Evolutionary conservation across 805 yeast species (phyloP), one percentile per base, ranked within the genome.

Genomic region (Nematodospora valgi): DNA sequence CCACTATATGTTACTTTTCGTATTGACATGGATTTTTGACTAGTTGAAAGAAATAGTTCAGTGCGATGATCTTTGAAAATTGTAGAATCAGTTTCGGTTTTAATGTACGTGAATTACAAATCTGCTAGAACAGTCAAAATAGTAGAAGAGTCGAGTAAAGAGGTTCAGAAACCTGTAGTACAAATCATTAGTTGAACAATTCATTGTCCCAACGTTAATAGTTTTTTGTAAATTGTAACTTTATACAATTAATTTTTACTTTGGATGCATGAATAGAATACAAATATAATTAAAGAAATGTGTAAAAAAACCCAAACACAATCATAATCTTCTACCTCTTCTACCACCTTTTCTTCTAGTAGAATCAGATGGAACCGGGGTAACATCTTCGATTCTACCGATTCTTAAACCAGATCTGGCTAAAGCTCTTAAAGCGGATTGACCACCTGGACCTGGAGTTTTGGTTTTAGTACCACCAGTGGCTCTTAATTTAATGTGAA

Each of bases 261-360:
- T n/a, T n/a, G n/a, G n/a, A 30, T 30, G 34, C 29, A 32, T 32
- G 35, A 32, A 32, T 32, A 32, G 35, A 32, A 32, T 32, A 32
- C 35, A 30, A 30, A 30, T n/a, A n/a, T n/a, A n/a, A n/a, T n/a
- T n/a, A n/a, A n/a, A n/a, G n/a, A 30, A 16, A 6, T 3, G 19
- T 6, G 13, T 5, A 27, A 10, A 5, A 11, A 19, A 12, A 14
- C 4, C 14, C 13, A 18, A 32, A n/a, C n/a, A 38, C 16, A 56
- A 56, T 75, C 74, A 86, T 76, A 89, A 84, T 86, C 99, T 88
- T 84, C 98, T 91, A 91, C 99, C 99, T 83, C 99, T 89, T 82
- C 98, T 93, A 86, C 99, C 99, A 87, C 98, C 98, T 95, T 93
- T 94, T 87, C 91, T 86, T 85, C 99, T 93, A 74, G 98, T 94